Conservation (phyloP, 306 rosid species). For the cucumber (Cucumis sativus) region Cucumber_9930_V3 NC_026657.2:30421501-30422000, state of each 20-base stretch:
- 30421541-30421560: not conserved
- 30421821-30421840: not conserved
- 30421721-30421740: not conserved
- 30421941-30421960: not conserved
- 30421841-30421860: not conserved
- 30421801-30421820: not conserved
- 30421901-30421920: not conserved
- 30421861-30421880: not conserved
- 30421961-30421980: not conserved
- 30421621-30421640: not conserved
- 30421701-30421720: not conserved
- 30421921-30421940: not conserved
- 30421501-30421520: not conserved
- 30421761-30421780: not conserved
- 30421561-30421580: not conserved
- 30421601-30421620: not conserved
- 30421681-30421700: not conserved
- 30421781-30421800: not conserved
- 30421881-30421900: not conserved
- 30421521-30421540: not conserved
- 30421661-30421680: not conserved
- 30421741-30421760: not conserved
- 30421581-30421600: not conserved
- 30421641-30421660: not conserved
- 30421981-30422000: not conserved